phyloP scores from a whole-genome alignment of 768 basidiomycete genomes.

The Tricholoma furcatifolium region DNA sequence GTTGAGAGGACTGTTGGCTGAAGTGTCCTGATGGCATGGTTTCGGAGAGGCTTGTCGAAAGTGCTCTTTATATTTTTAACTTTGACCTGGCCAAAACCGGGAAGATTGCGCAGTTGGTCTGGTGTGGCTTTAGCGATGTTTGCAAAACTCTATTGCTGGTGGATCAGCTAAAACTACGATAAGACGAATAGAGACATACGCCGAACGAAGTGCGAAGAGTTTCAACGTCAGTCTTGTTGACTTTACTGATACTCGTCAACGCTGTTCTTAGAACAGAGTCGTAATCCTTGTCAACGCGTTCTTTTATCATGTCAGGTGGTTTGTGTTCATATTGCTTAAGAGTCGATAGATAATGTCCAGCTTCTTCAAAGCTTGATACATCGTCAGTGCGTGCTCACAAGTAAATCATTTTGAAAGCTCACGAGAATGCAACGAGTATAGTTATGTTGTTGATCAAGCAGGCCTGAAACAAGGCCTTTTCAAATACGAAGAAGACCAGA shows the following conservation, averaged over 20 bases:
- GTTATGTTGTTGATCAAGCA: conserved; percentile 94
- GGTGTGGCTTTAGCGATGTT: conserved; percentile 72
- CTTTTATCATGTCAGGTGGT: conserved; percentile 91
- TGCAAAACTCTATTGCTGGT: conserved; percentile 68
- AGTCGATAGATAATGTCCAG: conserved; percentile 84
- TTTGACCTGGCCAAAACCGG: conserved; percentile 93
- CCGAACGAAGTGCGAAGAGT: conserved; percentile 91
- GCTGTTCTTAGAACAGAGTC: conserved; percentile 75
- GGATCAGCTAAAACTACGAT: not conserved
- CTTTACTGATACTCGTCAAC: conserved; percentile 86
- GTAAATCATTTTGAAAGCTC: conserved; percentile 21
- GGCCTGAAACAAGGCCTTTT: conserved; percentile 38
- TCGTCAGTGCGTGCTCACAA: conserved; percentile 5
- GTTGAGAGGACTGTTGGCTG: conserved; percentile 24
- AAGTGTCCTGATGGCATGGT: conserved; percentile 52
- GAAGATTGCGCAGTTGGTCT: conserved; percentile 77
- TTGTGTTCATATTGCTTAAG: conserved; percentile 96
- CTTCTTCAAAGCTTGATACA: conserved; percentile 74
- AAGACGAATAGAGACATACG: conserved; percentile 45
- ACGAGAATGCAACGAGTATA: conserved; percentile 92
- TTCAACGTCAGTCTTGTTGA: conserved; percentile 97
- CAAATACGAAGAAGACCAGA: not conserved
- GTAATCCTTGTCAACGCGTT: conserved; percentile 90
- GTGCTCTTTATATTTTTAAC: conserved; percentile 89
- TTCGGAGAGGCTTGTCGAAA: conserved; percentile 85